Evolutionary conservation across 768 basidiomycete species (phyloP).

Genomic region (Boletus huronensis): DNA sequence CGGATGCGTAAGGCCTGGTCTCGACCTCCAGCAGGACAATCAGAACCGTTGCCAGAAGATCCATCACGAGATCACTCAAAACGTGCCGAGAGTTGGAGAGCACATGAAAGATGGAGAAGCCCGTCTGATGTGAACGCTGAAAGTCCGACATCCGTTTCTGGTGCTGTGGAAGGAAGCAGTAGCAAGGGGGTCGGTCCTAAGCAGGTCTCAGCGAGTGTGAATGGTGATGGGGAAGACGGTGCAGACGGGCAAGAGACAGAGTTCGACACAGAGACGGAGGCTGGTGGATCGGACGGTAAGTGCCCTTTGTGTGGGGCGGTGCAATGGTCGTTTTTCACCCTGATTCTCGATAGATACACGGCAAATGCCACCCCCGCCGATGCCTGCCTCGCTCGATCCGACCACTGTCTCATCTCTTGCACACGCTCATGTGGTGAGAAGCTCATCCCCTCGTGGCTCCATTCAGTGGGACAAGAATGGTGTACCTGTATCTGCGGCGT

Average conservation of each 20-base stretch:
- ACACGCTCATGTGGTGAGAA: slow-evolving; percentile 15
- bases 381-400: slow-evolving; percentile 43
- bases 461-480: slow-evolving; percentile 15
- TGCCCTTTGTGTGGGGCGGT: neutral
- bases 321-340: neutral
- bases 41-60: slow-evolving; percentile 6
- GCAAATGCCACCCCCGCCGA: slow-evolving; percentile 51
- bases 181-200: neutral
- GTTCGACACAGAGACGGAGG: slow-evolving; percentile 32
- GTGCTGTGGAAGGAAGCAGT: slow-evolving; percentile 1
- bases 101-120: slow-evolving; percentile 24
- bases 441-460: slow-evolving; percentile 19
- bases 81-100: slow-evolving; percentile 7
- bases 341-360: slow-evolving; percentile 30
- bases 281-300: slow-evolving; percentile 26
- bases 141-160: slow-evolving; percentile 15
- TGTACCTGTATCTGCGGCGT: slow-evolving; percentile 9
- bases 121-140: slow-evolving; percentile 18
- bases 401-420: slow-evolving; percentile 35
- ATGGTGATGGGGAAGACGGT: slow-evolving; percentile 13
- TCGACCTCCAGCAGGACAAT: slow-evolving; percentile 5
- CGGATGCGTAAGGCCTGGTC: slow-evolving; percentile 57
- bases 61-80: neutral
- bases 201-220: neutral
- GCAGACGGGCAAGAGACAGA: slow-evolving; percentile 29